Percentiles rank a stretch among this genome's conserved stretches.
These are phyloP conservation scores for Saccharomycopsis lassenensis DNA, from an alignment of 805 yeast species.

Conservation along the genomic window DNA sequence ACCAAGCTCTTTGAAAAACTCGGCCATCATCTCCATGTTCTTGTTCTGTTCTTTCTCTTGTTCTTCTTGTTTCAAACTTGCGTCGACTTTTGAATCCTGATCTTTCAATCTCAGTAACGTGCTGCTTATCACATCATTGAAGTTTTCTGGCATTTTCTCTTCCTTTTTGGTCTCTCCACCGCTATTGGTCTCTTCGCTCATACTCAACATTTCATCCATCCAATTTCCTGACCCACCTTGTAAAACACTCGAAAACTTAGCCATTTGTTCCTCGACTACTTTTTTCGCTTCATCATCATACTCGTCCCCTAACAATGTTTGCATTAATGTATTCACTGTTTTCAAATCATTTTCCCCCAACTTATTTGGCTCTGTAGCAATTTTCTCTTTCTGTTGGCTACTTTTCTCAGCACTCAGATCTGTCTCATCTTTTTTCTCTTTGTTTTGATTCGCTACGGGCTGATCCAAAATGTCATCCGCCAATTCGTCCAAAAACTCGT, in stretches of 20 bases:
- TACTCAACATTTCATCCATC: slow-evolving; percentile 21
- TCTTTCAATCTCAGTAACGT: slow-evolving; percentile 74
- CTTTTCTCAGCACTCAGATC: neutral
- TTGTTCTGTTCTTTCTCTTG: slow-evolving; percentile 23
- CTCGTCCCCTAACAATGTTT: slow-evolving; percentile 12
- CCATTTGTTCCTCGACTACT: slow-evolving; percentile 11
- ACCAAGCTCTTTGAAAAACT: slow-evolving; percentile 31
- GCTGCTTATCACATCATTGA: slow-evolving; percentile 67
- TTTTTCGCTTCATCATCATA: slow-evolving; percentile 12
- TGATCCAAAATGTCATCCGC: slow-evolving; percentile 56
- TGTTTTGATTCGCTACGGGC: too few species aligned
- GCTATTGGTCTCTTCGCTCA: slow-evolving; percentile 17
- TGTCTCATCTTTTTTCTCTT: slow-evolving; percentile 12
- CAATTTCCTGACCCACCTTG: too few species aligned
- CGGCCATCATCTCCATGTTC: slow-evolving; percentile 56
- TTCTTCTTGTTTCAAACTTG: slow-evolving; percentile 39
- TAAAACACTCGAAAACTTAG: too few species aligned
- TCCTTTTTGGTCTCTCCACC: slow-evolving; percentile 9
- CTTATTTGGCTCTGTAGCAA: too few species aligned
- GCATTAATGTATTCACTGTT: too few species aligned
- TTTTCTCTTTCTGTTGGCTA: too few species aligned
- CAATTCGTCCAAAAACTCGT: slow-evolving; percentile 77
- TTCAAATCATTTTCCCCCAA: too few species aligned
- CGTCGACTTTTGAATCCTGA: slow-evolving; percentile 62
- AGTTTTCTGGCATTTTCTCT: slow-evolving; percentile 30